Evolutionary conservation across 1,284 basidiomycete genomes (phyloP).

Genomic region (Sanghuangporus weigelae): DNA sequence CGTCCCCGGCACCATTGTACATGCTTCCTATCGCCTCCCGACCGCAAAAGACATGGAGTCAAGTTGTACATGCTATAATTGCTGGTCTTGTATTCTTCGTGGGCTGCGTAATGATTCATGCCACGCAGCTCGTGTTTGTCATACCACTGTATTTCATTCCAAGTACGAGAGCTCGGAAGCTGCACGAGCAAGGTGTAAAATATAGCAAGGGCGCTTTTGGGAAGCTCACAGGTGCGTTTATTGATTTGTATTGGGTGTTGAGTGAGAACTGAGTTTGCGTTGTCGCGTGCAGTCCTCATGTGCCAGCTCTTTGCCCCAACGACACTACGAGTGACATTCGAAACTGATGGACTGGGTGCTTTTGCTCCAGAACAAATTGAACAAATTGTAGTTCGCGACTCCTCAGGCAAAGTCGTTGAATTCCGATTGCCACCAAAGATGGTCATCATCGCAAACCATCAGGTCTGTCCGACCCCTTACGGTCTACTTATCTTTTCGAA

Average conservation of each 20-base stretch:
- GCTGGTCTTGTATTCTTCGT: constrained; percentile 62
- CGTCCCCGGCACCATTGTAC: constrained; percentile 23
- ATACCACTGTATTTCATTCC: constrained; percentile 58
- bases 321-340: constrained; percentile 69
- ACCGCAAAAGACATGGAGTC: constrained; percentile 50
- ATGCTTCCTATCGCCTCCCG: constrained; percentile 55
- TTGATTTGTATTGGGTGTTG: not conserved
- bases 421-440: constrained; percentile 74
- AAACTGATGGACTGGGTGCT: constrained; percentile 56
- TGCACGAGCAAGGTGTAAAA: constrained; percentile 66
- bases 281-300: constrained; percentile 53
- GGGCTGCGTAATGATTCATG: constrained; percentile 65
- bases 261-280: not conserved
- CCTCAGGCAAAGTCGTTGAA: constrained; percentile 48
- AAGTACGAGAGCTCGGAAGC: constrained; percentile 39
- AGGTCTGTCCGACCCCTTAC: constrained; percentile 37
- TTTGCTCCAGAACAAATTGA: constrained; percentile 56
- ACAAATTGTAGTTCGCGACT: constrained; percentile 48
- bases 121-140: constrained; percentile 64
- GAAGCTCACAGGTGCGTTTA: constrained; percentile 58
- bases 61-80: constrained; percentile 44
- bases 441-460: constrained; percentile 79
- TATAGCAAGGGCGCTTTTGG: constrained; percentile 84
- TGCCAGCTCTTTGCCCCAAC: constrained; percentile 82
- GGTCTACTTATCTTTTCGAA: constrained; percentile 17